Base-by-base conservation (phyloP, 2,329 filamentous ascomycete species). In the Cercospora sesami region DNA sequence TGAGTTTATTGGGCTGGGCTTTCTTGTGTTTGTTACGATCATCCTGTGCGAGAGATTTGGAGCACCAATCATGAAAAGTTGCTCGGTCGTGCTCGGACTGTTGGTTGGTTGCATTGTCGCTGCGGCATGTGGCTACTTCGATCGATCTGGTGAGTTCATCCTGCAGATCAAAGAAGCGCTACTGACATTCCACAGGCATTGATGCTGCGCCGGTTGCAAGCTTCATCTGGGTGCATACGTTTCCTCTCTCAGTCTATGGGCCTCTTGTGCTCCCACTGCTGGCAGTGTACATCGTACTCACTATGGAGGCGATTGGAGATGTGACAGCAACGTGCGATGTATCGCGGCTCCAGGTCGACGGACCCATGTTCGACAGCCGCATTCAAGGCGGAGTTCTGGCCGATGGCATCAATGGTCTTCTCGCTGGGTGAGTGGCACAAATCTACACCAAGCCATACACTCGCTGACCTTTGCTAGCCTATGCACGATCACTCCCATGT, bases 11-110 rank as follows among this genome's bases (percentile, higher is more conserved):
- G 92, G 88, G 0, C 85, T 95, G 1, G 92, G 92, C 0, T 94
- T 95, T 81, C 88, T 88, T 55, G 92, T 94, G 4, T 94, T 94
- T 76, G 73, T 90, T 55, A 91, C 90, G 30, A 94, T 95, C 75
- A 89, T 95, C 68, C 77, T 94, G 12, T 92, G 90, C 77, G 92
- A 95, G 79, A 87, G 91, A 10, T 93, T 94, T 73, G 92, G 92
- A 1, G 86, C 91, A 0, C 92, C 92, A 0, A 90, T 95, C 72
- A 94, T 95, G 90, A 94, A 94, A 77, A 91, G 89, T 2, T 90
- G 88, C 7, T 89, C 89, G 14, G 91, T 94, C 33, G 87, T 94
- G 51, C 83, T 93, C 65, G 91, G 92, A 14, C 83, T 94, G 5
- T 84, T 93, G 0, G 84, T 90, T 1, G 92, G 92, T 57, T 94